phyloP scores from a whole-genome alignment of 106 monocot genomes.

The Alisma plantagoaquatica region DNA sequence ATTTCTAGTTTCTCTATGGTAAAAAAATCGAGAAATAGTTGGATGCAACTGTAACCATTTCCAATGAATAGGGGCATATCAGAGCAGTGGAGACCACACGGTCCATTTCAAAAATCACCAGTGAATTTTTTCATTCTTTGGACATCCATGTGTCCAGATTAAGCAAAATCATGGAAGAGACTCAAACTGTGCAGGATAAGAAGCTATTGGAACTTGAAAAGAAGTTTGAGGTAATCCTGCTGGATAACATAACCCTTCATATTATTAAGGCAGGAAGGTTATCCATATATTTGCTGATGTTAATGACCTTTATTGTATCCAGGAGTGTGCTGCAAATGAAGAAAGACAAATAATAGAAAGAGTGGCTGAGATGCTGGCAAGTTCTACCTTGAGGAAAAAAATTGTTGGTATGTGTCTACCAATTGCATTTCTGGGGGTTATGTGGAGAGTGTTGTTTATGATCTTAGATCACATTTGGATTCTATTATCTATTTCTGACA shows the following conservation, averaged over 20 bases:
- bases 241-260: too few species aligned
- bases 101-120: conserved; percentile 50
- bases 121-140: conserved; percentile 49
- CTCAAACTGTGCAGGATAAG: conserved; percentile 33
- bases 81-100: conserved; percentile 44
- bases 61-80: conserved; percentile 43
- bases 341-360: conserved; percentile 78
- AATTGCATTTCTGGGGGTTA: too few species aligned
- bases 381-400: conserved; percentile 80
- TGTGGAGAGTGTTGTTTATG: too few species aligned
- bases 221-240: conserved; percentile 75
- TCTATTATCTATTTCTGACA: too few species aligned
- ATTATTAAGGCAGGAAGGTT: too few species aligned
- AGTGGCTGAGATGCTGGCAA: conserved; percentile 82
- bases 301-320: too few species aligned
- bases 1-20: too few species aligned
- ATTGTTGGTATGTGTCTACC: conserved; percentile 68
- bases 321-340: conserved; percentile 93
- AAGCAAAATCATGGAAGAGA: conserved; percentile 55
- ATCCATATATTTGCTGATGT: too few species aligned
- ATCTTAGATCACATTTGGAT: too few species aligned
- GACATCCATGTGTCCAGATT: conserved; percentile 45
- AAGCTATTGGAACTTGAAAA: conserved; percentile 53
- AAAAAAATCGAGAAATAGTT: too few species aligned
- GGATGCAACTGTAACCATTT: too few species aligned